A percentile compares a stretch with the other conserved stretches of the same genome.
Evolutionary conservation across 1,284 basidiomycete genomes (phyloP).

Genomic region (Cutaneotrichosporon sp.): DNA sequence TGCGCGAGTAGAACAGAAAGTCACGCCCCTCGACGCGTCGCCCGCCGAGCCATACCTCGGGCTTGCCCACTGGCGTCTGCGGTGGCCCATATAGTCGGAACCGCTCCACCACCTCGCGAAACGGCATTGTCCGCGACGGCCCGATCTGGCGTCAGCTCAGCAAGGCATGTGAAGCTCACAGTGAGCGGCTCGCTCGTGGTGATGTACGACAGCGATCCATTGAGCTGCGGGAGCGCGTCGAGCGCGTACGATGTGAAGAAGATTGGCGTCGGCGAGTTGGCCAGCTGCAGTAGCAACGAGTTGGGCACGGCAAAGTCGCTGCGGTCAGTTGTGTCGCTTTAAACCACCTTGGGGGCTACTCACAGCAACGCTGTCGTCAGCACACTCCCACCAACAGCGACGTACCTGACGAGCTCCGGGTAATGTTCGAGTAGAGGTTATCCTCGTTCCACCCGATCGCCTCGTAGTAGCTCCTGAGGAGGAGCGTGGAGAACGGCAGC

Average conservation of each 20-base stretch:
- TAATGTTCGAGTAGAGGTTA: constrained; percentile 85
- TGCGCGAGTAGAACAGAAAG: constrained; percentile 77
- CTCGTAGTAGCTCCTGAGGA: constrained; percentile 80
- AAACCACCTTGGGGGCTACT: no score
- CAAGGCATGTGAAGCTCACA: constrained; percentile 30
- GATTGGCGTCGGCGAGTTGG: constrained; percentile 80
- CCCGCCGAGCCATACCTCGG: constrained; percentile 73
- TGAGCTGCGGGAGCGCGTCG: constrained; percentile 82
- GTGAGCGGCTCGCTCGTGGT: constrained; percentile 78
- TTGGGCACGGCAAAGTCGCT: constrained; percentile 42
- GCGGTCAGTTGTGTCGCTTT: background rate
- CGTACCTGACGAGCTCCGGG: constrained; percentile 75
- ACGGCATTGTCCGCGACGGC: constrained; percentile 64
- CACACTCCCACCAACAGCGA: background rate
- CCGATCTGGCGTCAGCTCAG: constrained; percentile 37
- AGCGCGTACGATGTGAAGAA: constrained; percentile 89
- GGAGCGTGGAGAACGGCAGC: constrained; percentile 67
- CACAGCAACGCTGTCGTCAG: constrained; percentile 42
- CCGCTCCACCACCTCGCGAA: constrained; percentile 81
- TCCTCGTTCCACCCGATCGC: constrained; percentile 95
- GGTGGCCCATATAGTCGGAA: constrained; percentile 77
- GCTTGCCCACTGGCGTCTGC: constrained; percentile 63
- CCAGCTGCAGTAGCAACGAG: constrained; percentile 59
- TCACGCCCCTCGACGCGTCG: constrained; percentile 64
- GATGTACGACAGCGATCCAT: constrained; percentile 89